Evolutionary conservation across 495 filamentous ascomycete genomes (phyloP).

Genomic region (Penicillium coffeae): DNA sequence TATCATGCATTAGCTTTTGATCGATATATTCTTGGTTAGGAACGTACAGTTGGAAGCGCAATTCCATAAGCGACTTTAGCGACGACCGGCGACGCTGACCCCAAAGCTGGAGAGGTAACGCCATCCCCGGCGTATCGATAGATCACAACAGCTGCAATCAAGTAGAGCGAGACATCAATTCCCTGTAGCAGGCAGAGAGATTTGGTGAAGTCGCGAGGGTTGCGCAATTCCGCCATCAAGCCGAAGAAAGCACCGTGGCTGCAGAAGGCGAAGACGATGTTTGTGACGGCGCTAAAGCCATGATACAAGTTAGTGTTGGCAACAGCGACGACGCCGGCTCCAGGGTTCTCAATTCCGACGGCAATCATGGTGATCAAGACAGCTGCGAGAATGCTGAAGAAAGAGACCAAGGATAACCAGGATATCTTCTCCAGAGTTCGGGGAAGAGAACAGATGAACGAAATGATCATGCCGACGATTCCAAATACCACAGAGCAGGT

Average conservation of each 20-base stretch:
- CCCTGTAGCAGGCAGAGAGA: slow-evolving; percentile 61
- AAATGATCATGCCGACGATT: slow-evolving; percentile 61
- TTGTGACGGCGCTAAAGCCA: slow-evolving; percentile 37
- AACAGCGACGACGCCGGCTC: background rate
- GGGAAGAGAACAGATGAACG: slow-evolving; percentile 62
- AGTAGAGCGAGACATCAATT: slow-evolving; percentile 64
- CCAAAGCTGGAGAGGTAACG: slow-evolving; percentile 69
- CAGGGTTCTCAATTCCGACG: slow-evolving; percentile 41
- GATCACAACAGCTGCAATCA: slow-evolving; percentile 48
- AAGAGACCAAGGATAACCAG: slow-evolving; percentile 61
- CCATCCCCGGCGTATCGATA: slow-evolving; percentile 66
- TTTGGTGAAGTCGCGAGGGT: slow-evolving; percentile 63
- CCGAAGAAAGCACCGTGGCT: slow-evolving; percentile 70
- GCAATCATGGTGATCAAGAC: slow-evolving; percentile 65
- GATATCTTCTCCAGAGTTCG: slow-evolving; percentile 60
- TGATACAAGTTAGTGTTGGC: slow-evolving; percentile 24
- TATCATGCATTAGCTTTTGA: slow-evolving; percentile 12
- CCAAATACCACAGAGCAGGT: slow-evolving; percentile 70
- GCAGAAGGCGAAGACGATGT: slow-evolving; percentile 36
- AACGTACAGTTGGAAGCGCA: slow-evolving; percentile 62
- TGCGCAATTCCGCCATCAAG: slow-evolving; percentile 72
- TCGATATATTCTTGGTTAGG: background rate
- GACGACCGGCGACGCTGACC: slow-evolving; percentile 58
- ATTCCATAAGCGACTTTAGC: slow-evolving; percentile 73
- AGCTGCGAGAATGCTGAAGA: slow-evolving; percentile 56